Percentiles rank a stretch among this genome's conserved stretches.
These are phyloP conservation scores for Nephelium lappaceum DNA, from an alignment of 345 rosid species.

Conservation along the genomic window DNA sequence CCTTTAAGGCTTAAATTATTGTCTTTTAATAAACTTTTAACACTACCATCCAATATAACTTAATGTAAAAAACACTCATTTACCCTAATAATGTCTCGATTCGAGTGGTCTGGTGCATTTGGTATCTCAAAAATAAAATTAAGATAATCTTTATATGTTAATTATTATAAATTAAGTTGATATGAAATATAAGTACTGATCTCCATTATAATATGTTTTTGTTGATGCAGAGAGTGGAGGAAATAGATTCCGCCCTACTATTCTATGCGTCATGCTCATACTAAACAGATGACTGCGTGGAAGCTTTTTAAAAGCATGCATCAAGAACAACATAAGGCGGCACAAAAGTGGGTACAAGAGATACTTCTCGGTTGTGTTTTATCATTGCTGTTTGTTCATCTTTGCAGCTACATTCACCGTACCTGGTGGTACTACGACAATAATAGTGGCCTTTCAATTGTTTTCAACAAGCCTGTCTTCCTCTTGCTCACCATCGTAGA, in stretches of 20 bases:
- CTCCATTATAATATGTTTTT: no score
- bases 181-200: no score
- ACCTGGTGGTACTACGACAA: neutral
- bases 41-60: no score
- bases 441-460: constrained; percentile 16
- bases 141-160: no score
- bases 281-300: neutral
- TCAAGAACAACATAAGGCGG: neutral
- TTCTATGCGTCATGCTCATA: neutral
- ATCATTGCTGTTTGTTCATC: constrained; percentile 13
- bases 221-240: neutral
- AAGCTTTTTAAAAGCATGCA: neutral
- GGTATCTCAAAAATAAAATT: no score
- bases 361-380: constrained; percentile 28
- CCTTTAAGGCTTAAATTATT: no score
- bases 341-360: neutral
- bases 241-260: neutral
- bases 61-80: no score
- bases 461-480: constrained; percentile 15
- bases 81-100: no score
- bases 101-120: no score
- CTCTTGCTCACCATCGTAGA: constrained; percentile 25
- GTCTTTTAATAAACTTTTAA: no score
- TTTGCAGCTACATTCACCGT: neutral
- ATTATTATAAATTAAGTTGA: no score